A percentile compares a stretch with the other conserved stretches of the same genome.
Conservation (phyloP, 345 rosid genomes). For the Luvunga scandens region DNA sequence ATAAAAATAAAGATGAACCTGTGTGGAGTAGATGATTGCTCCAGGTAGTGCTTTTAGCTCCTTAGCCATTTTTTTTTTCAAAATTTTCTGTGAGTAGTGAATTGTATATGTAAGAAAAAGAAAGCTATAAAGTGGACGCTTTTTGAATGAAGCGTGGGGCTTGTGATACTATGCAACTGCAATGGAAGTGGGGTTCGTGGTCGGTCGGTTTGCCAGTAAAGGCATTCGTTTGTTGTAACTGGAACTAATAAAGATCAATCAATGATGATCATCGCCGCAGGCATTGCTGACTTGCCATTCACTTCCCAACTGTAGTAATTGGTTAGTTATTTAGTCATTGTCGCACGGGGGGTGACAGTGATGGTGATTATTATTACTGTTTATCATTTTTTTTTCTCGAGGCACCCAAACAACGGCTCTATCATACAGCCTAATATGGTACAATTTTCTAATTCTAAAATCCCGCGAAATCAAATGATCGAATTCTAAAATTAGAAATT, state of each 20-base stretch:
- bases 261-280: too few species aligned
- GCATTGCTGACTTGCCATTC: too few species aligned
- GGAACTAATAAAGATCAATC: too few species aligned
- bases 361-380: background rate
- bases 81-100: background rate
- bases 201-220: background rate
- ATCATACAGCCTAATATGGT: too few species aligned
- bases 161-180: background rate
- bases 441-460: too few species aligned
- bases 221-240: background rate
- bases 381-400: too few species aligned
- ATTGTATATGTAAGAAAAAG: background rate
- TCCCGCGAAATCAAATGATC: too few species aligned
- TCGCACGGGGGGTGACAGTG: background rate
- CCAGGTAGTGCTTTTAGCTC: conserved; percentile 13
- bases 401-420: too few species aligned
- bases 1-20: background rate
- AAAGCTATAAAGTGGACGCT: background rate
- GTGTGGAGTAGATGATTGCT: conserved; percentile 23
- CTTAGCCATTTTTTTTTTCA: conserved; percentile 12
- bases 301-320: too few species aligned
- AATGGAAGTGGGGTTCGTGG: background rate
- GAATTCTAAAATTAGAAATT: too few species aligned
- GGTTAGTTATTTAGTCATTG: background rate
- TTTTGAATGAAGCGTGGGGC: background rate